These are phyloP conservation scores for Paulownia fortunei DNA, from an alignment of 257 asterid genomes.

Conservation along the genomic window DNA sequence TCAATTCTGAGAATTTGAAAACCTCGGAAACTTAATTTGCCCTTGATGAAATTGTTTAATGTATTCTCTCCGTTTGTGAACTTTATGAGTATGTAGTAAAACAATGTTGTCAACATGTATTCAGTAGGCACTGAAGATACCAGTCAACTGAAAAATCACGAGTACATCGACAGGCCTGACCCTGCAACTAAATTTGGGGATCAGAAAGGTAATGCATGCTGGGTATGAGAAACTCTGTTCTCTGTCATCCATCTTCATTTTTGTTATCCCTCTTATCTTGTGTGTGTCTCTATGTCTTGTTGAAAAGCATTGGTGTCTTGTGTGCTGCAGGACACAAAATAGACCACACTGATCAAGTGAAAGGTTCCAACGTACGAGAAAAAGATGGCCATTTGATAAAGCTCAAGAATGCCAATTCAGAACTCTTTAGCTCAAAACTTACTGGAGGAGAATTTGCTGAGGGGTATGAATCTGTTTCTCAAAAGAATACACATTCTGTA, in stretches of 20 bases:
- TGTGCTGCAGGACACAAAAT: slow-evolving; percentile 42
- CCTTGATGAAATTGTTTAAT: background rate
- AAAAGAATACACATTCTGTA: slow-evolving; percentile 42
- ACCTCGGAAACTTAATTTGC: background rate
- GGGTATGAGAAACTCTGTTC: background rate
- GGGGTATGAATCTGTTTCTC: slow-evolving; percentile 54
- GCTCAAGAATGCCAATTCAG: slow-evolving; percentile 43
- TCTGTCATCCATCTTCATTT: background rate
- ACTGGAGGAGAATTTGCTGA: slow-evolving; percentile 47
- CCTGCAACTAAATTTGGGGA: slow-evolving; percentile 33
- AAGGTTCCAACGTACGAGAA: slow-evolving; percentile 50
- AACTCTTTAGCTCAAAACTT: slow-evolving; percentile 39
- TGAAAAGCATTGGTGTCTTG: background rate
- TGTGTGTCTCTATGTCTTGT: background rate
- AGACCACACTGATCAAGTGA: slow-evolving; percentile 43
- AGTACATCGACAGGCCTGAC: slow-evolving; percentile 28
- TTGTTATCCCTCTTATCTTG: background rate
- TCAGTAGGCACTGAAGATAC: slow-evolving; percentile 35
- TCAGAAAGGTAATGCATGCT: slow-evolving; percentile 27
- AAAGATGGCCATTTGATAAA: slow-evolving; percentile 46
- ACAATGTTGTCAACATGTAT: slow-evolving; percentile 6
- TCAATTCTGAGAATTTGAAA: background rate
- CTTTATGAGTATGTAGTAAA: background rate
- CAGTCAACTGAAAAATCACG: slow-evolving; percentile 28
- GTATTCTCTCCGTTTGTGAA: background rate